Evolutionary conservation across 306 rosid species (phyloP).

Genomic region (Boehmeria nivea): DNA sequence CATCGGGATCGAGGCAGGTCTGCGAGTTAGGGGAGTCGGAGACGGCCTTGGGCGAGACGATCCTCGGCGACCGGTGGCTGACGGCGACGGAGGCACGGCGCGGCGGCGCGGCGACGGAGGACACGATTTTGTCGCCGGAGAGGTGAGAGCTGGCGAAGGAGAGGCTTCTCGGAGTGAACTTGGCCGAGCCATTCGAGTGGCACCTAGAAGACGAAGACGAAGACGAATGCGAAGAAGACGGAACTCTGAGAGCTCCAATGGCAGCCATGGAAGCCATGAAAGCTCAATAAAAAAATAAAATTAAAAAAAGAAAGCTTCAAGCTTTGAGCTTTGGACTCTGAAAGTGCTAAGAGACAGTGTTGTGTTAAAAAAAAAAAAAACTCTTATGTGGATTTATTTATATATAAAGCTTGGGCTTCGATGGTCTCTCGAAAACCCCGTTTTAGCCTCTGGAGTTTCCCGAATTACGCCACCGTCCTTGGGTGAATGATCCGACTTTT

Average conservation of each 20-base stretch:
- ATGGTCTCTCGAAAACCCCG: constrained; percentile 8
- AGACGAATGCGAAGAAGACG: background rate
- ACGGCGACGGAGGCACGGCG: constrained; percentile 1
- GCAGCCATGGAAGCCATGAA: constrained; percentile 33
- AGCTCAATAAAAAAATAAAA: too few relatives aligned
- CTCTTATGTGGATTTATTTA: background rate
- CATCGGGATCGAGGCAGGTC: constrained; percentile 97
- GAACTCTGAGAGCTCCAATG: constrained; percentile 12
- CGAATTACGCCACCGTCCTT: too few relatives aligned
- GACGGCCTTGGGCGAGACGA: constrained; percentile 78
- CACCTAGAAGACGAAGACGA: background rate
- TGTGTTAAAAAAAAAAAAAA: background rate
- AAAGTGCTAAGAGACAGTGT: background rate
- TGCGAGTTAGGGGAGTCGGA: constrained; percentile 91
- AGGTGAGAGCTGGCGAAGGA: constrained; percentile 19
- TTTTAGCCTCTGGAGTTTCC: background rate
- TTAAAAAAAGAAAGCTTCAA: background rate
- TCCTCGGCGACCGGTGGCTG: constrained; percentile 19
- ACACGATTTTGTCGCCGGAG: constrained; percentile 21
- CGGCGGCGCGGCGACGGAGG: background rate
- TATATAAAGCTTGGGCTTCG: background rate
- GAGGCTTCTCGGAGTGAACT: background rate
- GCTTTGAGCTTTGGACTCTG: background rate
- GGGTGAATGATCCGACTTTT: too few relatives aligned
- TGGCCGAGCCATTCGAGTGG: background rate